phyloP scores from a whole-genome alignment of 805 yeast species.

The Wickerhamomyces chambardii region DNA sequence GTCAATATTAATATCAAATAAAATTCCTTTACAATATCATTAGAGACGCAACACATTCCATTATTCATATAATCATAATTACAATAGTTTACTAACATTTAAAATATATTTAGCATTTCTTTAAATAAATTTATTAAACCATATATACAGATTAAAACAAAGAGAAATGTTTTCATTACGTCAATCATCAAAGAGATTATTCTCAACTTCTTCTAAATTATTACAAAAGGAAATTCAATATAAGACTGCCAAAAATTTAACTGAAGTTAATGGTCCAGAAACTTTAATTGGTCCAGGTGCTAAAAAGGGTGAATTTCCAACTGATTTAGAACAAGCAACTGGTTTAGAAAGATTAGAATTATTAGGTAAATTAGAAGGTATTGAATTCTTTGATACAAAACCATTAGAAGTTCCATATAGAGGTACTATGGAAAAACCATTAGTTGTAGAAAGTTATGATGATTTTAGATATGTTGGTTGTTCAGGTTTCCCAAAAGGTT shows the following conservation, averaged over 20 bases:
- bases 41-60: too few relatives aligned
- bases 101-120: too few relatives aligned
- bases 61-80: too few relatives aligned
- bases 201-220: slow-evolving; percentile 20
- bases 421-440: slow-evolving; percentile 89
- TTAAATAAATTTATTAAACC: background rate
- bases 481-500: slow-evolving; percentile 91
- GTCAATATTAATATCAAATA: too few relatives aligned
- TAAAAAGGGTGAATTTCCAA: slow-evolving; percentile 73
- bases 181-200: slow-evolving; percentile 7
- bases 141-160: background rate
- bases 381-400: slow-evolving; percentile 84
- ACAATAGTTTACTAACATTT: too few relatives aligned
- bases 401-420: slow-evolving; percentile 82
- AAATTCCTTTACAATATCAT: too few relatives aligned
- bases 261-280: slow-evolving; percentile 72
- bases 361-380: slow-evolving; percentile 91
- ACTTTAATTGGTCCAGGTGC: slow-evolving; percentile 92
- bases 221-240: slow-evolving; percentile 26
- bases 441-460: slow-evolving; percentile 82
- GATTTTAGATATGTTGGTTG: slow-evolving; percentile 95
- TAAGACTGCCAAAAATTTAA: slow-evolving; percentile 58
- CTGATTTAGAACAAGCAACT: slow-evolving; percentile 93
- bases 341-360: slow-evolving; percentile 97
- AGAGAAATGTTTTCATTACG: slow-evolving; percentile 25